Base-by-base conservation (phyloP, 2,329 filamentous ascomycete species). In the Anisogramma anomala region DNA sequence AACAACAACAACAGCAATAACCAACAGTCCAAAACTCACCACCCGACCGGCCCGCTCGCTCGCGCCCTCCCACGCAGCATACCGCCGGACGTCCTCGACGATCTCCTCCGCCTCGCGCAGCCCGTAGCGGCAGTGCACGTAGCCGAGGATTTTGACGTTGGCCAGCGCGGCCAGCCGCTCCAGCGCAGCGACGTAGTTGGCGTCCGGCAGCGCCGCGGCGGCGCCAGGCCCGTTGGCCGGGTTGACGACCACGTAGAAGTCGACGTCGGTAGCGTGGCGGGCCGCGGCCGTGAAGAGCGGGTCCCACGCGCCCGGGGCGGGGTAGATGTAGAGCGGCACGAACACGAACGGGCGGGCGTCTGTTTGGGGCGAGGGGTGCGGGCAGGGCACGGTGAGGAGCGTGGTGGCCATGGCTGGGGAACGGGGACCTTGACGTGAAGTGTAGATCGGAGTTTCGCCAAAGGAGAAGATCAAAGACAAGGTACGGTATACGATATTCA, bases 41-140 rank as follows among this genome's bases (percentile, higher is more conserved):
- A 44, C 26, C n/a, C 40, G 44, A 3, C 22, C 43, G 32, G 19
- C 46, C 39, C 26, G 44, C 22, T 4, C 41, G 44, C 8, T 28
- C 42, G 39, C 40, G 18, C 54, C 55, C 39, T 54, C 56, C 67
- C 67, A 71, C 27, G 57, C 60, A 13, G 59, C 61, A 43, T 69
- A 71, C 4, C 55, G 57, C 38, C 59, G 58, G 33, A 72, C 61
- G 45, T 72, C 68, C 44, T 55, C 36, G 28, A 48, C 25, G 15
- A 58, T 39, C 9, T 49, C 51, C 14, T 33, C 43, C 4, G 39
- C 31, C 2, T 39, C 20, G 3, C 56, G 49, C 32, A 49, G 27
- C 3, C 56, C 55, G 35, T 58, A 59, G 45, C 36, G 54, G 48
- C 53, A 56, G 42, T 53, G 50, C 18, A 59, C 54, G 36, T 59